phyloP scores from a whole-genome alignment of 345 rosid genomes.

The Fremontodendron californicum region DNA sequence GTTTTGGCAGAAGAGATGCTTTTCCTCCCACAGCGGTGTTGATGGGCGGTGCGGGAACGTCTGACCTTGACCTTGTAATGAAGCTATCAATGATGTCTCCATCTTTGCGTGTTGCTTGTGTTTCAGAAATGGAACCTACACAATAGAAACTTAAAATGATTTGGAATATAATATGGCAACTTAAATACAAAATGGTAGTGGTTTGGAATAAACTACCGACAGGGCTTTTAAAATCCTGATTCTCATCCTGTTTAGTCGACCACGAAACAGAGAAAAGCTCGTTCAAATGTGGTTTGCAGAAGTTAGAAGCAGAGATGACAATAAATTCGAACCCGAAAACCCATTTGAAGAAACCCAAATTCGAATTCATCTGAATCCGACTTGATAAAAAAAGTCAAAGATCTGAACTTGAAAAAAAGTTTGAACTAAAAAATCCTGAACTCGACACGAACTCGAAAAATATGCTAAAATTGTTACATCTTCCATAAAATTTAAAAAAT shows the following conservation, averaged over 20 bases:
- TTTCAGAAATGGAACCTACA: constrained; percentile 29
- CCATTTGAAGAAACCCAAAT: too few relatives aligned
- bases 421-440: not conserved
- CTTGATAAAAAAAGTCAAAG: not conserved
- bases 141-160: not conserved
- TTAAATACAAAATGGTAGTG: too few relatives aligned
- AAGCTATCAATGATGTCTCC: constrained; percentile 35
- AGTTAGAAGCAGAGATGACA: too few relatives aligned
- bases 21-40: constrained; percentile 54
- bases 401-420: too few relatives aligned
- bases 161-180: not conserved
- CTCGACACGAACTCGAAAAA: not conserved
- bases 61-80: constrained; percentile 52
- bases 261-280: not conserved
- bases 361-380: too few relatives aligned
- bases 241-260: not conserved
- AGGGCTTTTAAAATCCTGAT: not conserved
- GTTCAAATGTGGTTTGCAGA: not conserved
- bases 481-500: not conserved
- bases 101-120: constrained; percentile 29
- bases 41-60: constrained; percentile 21
- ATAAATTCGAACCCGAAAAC: too few relatives aligned
- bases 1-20: constrained; percentile 84
- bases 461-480: not conserved
- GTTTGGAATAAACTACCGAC: not conserved